These are phyloP conservation scores for Fallopia convolvulus DNA, from an alignment of 148 eudicot species.

Conservation along the genomic window DNA sequence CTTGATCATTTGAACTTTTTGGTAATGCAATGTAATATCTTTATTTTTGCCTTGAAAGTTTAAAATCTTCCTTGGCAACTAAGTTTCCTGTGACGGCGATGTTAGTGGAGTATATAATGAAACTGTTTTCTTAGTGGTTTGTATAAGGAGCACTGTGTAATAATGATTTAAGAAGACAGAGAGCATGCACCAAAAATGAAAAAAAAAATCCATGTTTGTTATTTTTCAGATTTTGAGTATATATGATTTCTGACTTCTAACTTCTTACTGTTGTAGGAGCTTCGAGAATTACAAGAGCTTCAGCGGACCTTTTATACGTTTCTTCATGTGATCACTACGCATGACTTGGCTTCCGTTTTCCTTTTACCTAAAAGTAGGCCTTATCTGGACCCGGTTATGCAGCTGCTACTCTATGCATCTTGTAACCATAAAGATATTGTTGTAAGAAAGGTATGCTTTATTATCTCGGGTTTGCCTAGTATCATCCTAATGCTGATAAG, in stretches of 20 bases:
- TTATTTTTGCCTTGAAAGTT: neutral
- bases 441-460: slow-evolving; percentile 65
- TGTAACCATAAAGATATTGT: slow-evolving; percentile 76
- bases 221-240: neutral
- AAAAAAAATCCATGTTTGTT: neutral
- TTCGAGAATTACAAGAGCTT: slow-evolving; percentile 86
- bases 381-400: slow-evolving; percentile 65
- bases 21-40: neutral
- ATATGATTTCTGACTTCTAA: neutral
- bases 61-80: neutral
- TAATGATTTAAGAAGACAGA: neutral
- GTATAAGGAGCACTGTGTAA: neutral
- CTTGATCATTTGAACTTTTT: neutral
- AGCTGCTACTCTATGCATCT: slow-evolving; percentile 52
- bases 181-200: neutral
- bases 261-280: slow-evolving; percentile 43
- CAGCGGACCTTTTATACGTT: slow-evolving; percentile 77
- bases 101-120: neutral
- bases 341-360: slow-evolving; percentile 77
- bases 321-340: slow-evolving; percentile 80
- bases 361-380: slow-evolving; percentile 56
- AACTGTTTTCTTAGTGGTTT: neutral
- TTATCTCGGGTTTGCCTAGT: neutral
- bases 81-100: neutral
- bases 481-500: neutral